Conservation (phyloP, 2,329 filamentous ascomycete species). For the Scorias spongiosa region DNA sequence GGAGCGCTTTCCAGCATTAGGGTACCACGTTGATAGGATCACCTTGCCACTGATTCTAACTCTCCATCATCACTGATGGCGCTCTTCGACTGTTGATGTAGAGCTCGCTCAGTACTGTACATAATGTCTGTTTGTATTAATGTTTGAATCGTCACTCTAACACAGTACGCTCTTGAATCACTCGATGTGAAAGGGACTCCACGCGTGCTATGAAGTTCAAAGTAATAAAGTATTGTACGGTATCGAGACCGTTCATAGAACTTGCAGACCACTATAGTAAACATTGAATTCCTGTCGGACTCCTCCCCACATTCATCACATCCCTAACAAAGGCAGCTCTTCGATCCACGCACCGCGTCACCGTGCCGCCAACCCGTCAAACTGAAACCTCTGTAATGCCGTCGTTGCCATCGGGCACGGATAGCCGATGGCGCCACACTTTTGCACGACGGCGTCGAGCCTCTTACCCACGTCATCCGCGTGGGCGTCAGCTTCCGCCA, state of each 20-base stretch:
- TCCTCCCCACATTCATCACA: no score
- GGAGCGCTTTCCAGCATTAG: neutral
- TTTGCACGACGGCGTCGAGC: conserved; percentile 28
- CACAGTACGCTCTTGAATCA: no score
- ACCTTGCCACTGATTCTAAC: neutral
- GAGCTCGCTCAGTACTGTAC: neutral
- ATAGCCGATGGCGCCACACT: conserved; percentile 17
- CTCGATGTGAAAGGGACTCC: no score
- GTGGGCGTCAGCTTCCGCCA: conserved; percentile 20
- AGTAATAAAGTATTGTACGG: no score
- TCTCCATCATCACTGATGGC: neutral
- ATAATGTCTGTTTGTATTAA: neutral
- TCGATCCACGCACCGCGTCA: no score
- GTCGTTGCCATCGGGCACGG: conserved; percentile 21
- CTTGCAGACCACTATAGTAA: no score
- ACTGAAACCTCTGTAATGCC: conserved; percentile 21
- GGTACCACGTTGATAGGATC: neutral
- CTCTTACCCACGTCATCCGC: conserved; percentile 24
- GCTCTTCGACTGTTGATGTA: neutral
- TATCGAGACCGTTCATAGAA: no score
- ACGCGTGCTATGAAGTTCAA: no score
- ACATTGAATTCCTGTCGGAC: no score
- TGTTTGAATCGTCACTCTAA: neutral
- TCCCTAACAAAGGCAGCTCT: no score
- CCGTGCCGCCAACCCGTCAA: conserved; percentile 5